These are phyloP conservation scores for Verticillium nubilum DNA, from an alignment of 2,329 filamentous ascomycete genomes.

Conservation along the genomic window DNA sequence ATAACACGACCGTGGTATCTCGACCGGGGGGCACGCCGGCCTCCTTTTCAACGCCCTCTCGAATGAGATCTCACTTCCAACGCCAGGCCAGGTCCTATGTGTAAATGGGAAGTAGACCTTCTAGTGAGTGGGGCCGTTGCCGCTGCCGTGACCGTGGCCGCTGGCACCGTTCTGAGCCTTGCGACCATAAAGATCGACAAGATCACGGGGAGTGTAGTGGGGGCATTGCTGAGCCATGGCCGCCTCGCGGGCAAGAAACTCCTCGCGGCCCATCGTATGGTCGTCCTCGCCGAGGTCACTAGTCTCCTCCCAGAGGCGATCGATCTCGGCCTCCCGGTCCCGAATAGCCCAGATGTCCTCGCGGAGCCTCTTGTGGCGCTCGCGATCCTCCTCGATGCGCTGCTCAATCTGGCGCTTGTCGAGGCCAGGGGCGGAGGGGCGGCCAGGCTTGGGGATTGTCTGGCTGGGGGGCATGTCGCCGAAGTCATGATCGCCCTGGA, in stretches of 20 bases:
- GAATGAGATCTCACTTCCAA: background rate
- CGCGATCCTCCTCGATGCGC: constrained; percentile 92
- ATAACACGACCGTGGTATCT: background rate
- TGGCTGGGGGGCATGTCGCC: constrained; percentile 35
- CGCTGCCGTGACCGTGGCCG: background rate
- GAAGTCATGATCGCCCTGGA: constrained; percentile 33
- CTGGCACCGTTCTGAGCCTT: background rate
- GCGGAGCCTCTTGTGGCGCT: constrained; percentile 84
- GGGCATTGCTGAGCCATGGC: constrained; percentile 10
- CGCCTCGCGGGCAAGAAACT: constrained; percentile 45
- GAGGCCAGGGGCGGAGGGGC: constrained; percentile 34
- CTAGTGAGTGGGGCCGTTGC: background rate
- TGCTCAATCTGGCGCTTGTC: constrained; percentile 92
- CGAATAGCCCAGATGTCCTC: constrained; percentile 92
- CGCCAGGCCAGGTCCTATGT: background rate
- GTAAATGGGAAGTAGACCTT: background rate
- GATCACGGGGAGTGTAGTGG: constrained; percentile 1
- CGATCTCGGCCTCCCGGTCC: constrained; percentile 64
- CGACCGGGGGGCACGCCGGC: background rate
- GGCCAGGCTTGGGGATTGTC: constrained; percentile 29
- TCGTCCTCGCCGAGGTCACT: constrained; percentile 89
- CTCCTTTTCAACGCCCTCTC: background rate
- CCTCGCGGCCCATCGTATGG: constrained; percentile 69
- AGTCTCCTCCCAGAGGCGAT: constrained; percentile 78
- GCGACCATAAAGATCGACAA: background rate